Conservation (phyloP, 177 flowering plant species). For the Telopea speciosissima region DNA sequence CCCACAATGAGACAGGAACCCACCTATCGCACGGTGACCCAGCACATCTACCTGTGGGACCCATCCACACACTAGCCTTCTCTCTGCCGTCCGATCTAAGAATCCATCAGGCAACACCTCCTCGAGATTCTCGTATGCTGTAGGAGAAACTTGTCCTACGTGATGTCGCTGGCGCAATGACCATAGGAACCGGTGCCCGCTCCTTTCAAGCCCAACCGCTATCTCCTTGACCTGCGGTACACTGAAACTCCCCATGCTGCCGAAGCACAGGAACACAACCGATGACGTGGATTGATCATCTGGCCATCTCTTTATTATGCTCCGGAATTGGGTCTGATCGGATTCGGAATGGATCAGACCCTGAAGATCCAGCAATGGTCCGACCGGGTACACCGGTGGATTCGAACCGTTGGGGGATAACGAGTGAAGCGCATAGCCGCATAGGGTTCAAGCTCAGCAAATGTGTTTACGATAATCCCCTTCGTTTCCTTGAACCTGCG, state of each 20-base stretch:
- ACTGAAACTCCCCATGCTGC: slow-evolving; percentile 29
- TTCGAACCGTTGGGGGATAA: not conserved
- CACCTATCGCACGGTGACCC: slow-evolving; percentile 15
- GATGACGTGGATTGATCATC: slow-evolving; percentile 31
- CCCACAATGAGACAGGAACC: slow-evolving; percentile 23
- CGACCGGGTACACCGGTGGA: slow-evolving; percentile 19
- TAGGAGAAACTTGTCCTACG: no score
- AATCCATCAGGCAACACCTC: slow-evolving; percentile 18
- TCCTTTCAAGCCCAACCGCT: slow-evolving; percentile 25
- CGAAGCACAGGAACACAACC: slow-evolving; percentile 41
- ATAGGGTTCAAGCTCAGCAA: slow-evolving; percentile 21
- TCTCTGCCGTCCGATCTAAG: slow-evolving; percentile 7
- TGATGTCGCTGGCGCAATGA: slow-evolving; percentile 3
- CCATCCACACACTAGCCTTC: slow-evolving; percentile 14
- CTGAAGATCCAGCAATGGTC: slow-evolving; percentile 4
- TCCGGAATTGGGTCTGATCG: not conserved
- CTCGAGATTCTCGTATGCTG: not conserved
- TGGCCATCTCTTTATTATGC: slow-evolving; percentile 26
- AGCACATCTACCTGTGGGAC: slow-evolving; percentile 12
- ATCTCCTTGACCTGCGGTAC: slow-evolving; percentile 26
- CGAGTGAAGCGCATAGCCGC: slow-evolving; percentile 7
- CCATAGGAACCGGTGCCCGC: slow-evolving; percentile 19
- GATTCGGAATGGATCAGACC: not conserved
- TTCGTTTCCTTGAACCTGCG: slow-evolving; percentile 18
- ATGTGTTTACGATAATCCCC: slow-evolving; percentile 33